phyloP scores from a whole-genome alignment of 257 asterid species.

The Solanum bukasovii region DNA sequence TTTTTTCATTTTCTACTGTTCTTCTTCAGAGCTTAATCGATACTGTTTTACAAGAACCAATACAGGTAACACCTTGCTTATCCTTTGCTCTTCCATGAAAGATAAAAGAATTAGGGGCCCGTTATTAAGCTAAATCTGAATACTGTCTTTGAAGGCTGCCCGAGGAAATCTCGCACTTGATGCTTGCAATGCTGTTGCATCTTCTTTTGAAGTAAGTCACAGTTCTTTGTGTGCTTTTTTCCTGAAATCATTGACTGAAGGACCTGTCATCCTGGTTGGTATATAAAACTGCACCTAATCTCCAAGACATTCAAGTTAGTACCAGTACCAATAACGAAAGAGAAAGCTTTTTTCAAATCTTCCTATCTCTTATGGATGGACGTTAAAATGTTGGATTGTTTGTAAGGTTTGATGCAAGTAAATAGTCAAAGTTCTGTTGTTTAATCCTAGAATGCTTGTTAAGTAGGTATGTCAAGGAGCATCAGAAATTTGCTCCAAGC shows the following conservation, averaged over 20 bases:
- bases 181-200: conserved; percentile 64
- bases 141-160: conserved; percentile 33
- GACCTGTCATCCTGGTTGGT: neutral
- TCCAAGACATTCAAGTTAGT: neutral
- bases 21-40: conserved; percentile 38
- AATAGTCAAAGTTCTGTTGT: neutral
- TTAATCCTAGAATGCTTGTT: neutral
- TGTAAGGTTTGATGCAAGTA: neutral
- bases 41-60: conserved; percentile 50
- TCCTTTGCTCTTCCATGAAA: neutral
- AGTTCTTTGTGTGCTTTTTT: neutral
- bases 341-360: neutral
- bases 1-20: conserved; percentile 35
- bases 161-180: conserved; percentile 72
- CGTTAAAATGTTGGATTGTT: neutral
- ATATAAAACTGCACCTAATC: neutral
- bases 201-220: conserved; percentile 51
- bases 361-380: neutral
- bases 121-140: neutral
- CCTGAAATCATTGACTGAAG: neutral
- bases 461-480: conserved; percentile 33
- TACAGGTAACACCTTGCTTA: conserved; percentile 30
- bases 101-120: neutral
- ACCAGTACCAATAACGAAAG: neutral
- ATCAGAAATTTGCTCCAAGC: conserved; percentile 32